Conservation (phyloP, 1,284 basidiomycete genomes). For the Schizophyllum commune region DNA sequence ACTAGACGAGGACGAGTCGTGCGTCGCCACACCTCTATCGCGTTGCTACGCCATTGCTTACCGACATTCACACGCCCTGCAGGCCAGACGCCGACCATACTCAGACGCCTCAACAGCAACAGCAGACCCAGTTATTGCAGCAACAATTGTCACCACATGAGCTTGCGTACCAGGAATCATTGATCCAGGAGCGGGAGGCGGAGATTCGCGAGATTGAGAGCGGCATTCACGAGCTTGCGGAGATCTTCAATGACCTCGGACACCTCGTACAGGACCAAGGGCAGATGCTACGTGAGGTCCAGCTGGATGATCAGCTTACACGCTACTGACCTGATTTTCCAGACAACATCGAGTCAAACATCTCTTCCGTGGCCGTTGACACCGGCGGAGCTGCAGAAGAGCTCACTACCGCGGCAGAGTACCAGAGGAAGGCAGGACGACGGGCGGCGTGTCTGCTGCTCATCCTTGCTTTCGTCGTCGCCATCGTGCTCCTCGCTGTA, state of each 20-base stretch:
- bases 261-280: constrained; percentile 95
- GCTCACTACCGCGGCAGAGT: constrained; percentile 84
- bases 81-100: constrained; percentile 27
- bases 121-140: constrained; percentile 61
- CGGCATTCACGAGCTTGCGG: constrained; percentile 93
- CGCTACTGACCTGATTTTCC: neutral
- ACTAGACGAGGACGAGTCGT: constrained; percentile 58
- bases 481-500: constrained; percentile 90
- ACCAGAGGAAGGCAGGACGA: constrained; percentile 90
- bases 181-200: constrained; percentile 93
- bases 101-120: constrained; percentile 24
- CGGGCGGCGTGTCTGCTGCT: constrained; percentile 87
- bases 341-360: constrained; percentile 98
- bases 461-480: constrained; percentile 80
- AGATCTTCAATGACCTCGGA: constrained; percentile 96
- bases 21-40: too few relatives aligned
- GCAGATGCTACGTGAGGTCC: constrained; percentile 77
- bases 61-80: neutral
- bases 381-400: constrained; percentile 84
- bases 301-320: neutral
- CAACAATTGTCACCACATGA: constrained; percentile 80
- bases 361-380: constrained; percentile 81
- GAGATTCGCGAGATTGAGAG: constrained; percentile 97
- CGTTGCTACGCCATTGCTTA: constrained; percentile 14
- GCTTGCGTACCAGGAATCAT: constrained; percentile 91